phyloP scores from a whole-genome alignment of 805 yeast species.

The Yarrowia osloensis region DNA sequence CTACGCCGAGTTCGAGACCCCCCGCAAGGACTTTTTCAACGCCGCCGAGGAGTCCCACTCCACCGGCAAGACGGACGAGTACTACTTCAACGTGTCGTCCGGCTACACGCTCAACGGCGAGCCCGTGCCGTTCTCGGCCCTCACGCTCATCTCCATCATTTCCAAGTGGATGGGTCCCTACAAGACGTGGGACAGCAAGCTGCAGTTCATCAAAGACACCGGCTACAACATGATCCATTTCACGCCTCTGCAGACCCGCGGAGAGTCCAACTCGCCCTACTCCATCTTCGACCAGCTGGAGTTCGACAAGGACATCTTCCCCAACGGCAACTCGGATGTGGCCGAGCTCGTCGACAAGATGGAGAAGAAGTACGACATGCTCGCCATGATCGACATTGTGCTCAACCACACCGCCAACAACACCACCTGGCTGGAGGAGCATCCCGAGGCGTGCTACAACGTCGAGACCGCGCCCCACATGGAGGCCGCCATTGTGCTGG shows the following conservation, averaged over 20 bases:
- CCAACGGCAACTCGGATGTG: constrained; percentile 56
- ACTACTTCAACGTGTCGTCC: constrained; percentile 75
- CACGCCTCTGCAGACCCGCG: constrained; percentile 89
- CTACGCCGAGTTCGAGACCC: constrained; percentile 59
- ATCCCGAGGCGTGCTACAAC: constrained; percentile 91
- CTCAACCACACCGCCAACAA: constrained; percentile 94
- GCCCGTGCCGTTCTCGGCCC: constrained; percentile 65
- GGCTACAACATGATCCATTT: constrained; percentile 96
- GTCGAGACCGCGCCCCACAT: constrained; percentile 87
- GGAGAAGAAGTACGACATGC: constrained; percentile 58
- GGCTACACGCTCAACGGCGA: constrained; percentile 58
- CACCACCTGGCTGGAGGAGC: constrained; percentile 79
- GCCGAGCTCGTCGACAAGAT: constrained; percentile 51
- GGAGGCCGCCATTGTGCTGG: constrained; percentile 80
- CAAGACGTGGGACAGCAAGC: constrained; percentile 65
- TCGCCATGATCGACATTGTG: constrained; percentile 88
- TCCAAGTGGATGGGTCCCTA: constrained; percentile 88
- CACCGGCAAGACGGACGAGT: constrained; percentile 43
- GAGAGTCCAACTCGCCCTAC: constrained; percentile 89
- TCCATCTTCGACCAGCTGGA: constrained; percentile 82
- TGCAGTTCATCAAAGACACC: constrained; percentile 62
- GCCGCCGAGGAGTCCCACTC: constrained; percentile 16
- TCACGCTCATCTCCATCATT: constrained; percentile 79
- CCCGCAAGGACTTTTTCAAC: constrained; percentile 35
- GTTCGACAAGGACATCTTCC: constrained; percentile 70